Percentiles rank a stretch among this genome's conserved stretches.
These are phyloP conservation scores for Tricholoma bakamatsutake DNA, from an alignment of 768 basidiomycete genomes.

Conservation along the genomic window DNA sequence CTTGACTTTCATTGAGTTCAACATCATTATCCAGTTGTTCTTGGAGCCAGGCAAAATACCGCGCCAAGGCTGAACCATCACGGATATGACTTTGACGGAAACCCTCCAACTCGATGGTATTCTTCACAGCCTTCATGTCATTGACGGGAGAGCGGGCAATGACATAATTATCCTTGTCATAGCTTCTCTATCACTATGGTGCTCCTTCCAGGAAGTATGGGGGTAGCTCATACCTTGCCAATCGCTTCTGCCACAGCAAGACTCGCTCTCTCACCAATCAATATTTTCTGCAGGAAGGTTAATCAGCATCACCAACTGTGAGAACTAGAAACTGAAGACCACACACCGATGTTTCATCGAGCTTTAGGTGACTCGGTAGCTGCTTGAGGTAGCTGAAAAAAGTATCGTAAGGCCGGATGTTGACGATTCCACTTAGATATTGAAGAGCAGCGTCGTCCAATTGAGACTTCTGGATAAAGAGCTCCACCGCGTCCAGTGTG, in stretches of 20 bases:
- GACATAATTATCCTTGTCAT: constrained; percentile 49
- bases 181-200: not conserved
- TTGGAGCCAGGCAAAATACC: constrained; percentile 95
- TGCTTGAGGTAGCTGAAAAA: constrained; percentile 62
- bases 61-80: constrained; percentile 81
- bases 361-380: constrained; percentile 31
- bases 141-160: constrained; percentile 69
- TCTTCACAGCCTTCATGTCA: constrained; percentile 79
- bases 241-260: constrained; percentile 80
- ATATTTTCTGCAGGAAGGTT: constrained; percentile 50
- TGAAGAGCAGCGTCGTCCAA: constrained; percentile 36
- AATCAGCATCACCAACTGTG: not conserved
- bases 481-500: constrained; percentile 44
- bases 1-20: constrained; percentile 72
- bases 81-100: constrained; percentile 86
- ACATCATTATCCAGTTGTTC: constrained; percentile 62
- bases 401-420: constrained; percentile 62
- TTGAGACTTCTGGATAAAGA: constrained; percentile 64
- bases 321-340: not conserved
- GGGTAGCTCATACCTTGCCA: constrained; percentile 44
- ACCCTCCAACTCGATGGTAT: constrained; percentile 75
- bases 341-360: constrained; percentile 28
- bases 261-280: constrained; percentile 73
- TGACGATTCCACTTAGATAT: constrained; percentile 54
- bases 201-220: not conserved